Conservation (phyloP, 2,329 filamentous ascomycete species). For the Xylaria sp. region DNA sequence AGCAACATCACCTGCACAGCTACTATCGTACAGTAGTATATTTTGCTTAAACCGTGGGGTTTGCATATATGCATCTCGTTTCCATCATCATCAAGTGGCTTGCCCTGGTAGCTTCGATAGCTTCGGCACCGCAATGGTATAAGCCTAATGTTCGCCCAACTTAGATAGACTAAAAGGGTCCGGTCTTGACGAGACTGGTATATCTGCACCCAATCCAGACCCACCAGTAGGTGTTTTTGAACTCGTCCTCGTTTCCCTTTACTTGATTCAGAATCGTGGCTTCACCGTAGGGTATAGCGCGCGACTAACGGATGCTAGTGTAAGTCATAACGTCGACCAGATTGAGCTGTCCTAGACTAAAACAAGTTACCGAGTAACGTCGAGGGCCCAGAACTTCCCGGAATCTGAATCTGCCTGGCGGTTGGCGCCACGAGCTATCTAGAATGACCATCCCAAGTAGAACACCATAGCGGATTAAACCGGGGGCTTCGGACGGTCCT, state of each 20-base stretch:
- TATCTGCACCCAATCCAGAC: constrained; percentile 36
- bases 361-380: constrained; percentile 14
- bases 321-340: constrained; percentile 28
- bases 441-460: constrained; percentile 5
- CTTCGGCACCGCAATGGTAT: constrained; percentile 36
- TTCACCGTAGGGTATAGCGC: constrained; percentile 39
- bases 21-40: constrained; percentile 1
- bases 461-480: neutral
- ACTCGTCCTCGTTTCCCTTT: constrained; percentile 44
- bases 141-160: constrained; percentile 32
- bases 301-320: constrained; percentile 20
- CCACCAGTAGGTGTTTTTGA: constrained; percentile 45
- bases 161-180: constrained; percentile 19
- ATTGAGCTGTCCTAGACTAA: constrained; percentile 30
- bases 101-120: constrained; percentile 36
- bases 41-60: constrained; percentile 26
- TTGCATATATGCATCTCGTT: constrained; percentile 25
- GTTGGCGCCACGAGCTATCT: constrained; percentile 28
- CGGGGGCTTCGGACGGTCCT: constrained; percentile 21
- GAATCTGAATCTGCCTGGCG: constrained; percentile 19
- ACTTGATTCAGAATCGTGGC: constrained; percentile 44
- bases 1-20: constrained; percentile 17
- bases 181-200: constrained; percentile 25
- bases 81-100: constrained; percentile 26
- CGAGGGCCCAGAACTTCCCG: constrained; percentile 12